Percentiles rank a stretch among this genome's conserved stretches.
phyloP scores from a whole-genome alignment of 2,329 filamentous ascomycete species.

The Nemania serpens region DNA sequence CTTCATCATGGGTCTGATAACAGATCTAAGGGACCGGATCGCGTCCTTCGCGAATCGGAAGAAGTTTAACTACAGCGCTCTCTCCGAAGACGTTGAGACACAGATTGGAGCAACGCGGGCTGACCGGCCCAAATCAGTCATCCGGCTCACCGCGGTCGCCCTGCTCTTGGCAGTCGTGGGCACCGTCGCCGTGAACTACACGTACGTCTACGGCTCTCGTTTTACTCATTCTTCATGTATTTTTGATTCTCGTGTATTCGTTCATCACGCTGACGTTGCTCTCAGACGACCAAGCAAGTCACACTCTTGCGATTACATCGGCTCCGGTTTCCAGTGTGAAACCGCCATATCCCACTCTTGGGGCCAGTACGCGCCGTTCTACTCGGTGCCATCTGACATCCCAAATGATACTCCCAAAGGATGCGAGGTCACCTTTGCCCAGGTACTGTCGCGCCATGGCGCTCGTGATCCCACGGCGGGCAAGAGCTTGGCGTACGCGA shows the following conservation, averaged over 20 bases:
- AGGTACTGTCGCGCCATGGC: conserved; percentile 83
- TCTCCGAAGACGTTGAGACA: conserved; percentile 31
- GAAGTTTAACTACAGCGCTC: conserved; percentile 32
- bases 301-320: conserved; percentile 56
- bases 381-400: conserved; percentile 71
- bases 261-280: conserved; percentile 1
- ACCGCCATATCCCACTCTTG: conserved; percentile 68
- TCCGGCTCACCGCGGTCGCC: conserved; percentile 29
- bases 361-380: conserved; percentile 90
- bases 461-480: conserved; percentile 76
- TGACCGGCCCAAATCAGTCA: conserved; percentile 26
- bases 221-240: not conserved
- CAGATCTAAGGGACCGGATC: conserved; percentile 30
- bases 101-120: conserved; percentile 28
- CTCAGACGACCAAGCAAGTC: conserved; percentile 25
- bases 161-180: conserved; percentile 32
- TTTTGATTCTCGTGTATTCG: not conserved
- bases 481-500: conserved; percentile 68
- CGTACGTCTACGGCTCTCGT: conserved; percentile 29
- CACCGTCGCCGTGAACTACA: conserved; percentile 30
- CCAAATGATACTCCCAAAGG: conserved; percentile 61
- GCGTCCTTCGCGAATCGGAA: conserved; percentile 23
- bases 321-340: conserved; percentile 66
- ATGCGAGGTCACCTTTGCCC: conserved; percentile 80
- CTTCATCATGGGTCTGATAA: conserved; percentile 35